A percentile compares a stretch with the other conserved stretches of the same genome.
Conservation (phyloP, 371 early-diverging fungal genomes). For the Mucor racemosus region DNA sequence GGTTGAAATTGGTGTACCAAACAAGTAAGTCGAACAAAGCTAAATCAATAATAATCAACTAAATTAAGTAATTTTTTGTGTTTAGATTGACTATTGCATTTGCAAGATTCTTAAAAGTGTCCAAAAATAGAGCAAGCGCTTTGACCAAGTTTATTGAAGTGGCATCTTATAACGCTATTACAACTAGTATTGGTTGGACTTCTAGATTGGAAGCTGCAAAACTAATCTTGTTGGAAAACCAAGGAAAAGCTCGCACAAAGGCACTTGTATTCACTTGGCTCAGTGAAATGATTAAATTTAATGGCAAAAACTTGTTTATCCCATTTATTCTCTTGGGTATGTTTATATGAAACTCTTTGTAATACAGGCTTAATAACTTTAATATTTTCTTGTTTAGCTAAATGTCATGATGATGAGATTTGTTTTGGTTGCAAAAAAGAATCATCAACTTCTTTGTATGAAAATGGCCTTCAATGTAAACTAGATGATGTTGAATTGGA, state of each 20-base stretch:
- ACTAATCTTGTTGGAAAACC: constrained; percentile 12
- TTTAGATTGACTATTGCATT: constrained; percentile 26
- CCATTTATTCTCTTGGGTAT: constrained; percentile 26
- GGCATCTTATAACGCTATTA: constrained; percentile 13
- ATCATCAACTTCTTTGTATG: constrained; percentile 6
- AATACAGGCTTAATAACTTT: background rate
- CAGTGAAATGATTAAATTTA: constrained; percentile 14
- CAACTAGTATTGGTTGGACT: constrained; percentile 14
- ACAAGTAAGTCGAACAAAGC: constrained; percentile 20
- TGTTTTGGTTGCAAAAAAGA: constrained; percentile 16
- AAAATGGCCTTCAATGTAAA: constrained; percentile 13
- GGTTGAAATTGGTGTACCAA: constrained; percentile 12
- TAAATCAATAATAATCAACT: background rate
- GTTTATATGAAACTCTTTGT: background rate
- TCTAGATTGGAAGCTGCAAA: constrained; percentile 23
- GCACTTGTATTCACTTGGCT: constrained; percentile 12
- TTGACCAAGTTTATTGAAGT: constrained; percentile 21
- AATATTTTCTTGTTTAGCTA: constrained; percentile 9
- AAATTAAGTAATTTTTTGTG: background rate
- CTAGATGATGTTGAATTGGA: constrained; percentile 15
- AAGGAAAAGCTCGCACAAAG: constrained; percentile 26
- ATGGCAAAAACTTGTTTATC: constrained; percentile 20
- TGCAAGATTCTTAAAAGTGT: constrained; percentile 19
- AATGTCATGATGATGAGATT: constrained; percentile 27
- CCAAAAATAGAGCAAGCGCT: constrained; percentile 11